Evolutionary conservation across 2,329 filamentous ascomycete species (phyloP).

Genomic region (Cordyceps tenuipes): DNA sequence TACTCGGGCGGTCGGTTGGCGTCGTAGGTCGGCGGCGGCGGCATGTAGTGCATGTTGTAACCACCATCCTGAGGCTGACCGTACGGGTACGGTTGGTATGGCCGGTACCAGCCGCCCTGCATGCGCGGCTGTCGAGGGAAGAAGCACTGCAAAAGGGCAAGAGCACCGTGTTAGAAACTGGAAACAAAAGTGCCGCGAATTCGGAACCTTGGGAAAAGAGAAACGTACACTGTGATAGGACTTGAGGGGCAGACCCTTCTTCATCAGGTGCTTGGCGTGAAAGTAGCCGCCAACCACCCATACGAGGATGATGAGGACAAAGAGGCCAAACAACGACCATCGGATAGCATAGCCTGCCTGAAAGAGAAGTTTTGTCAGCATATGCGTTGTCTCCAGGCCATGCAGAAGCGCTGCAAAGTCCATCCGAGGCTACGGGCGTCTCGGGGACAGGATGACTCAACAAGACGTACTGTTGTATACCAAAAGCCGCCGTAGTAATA

Average conservation of each 20-base stretch:
- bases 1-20: conserved; percentile 50
- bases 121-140: conserved; percentile 39
- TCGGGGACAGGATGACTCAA: too few relatives aligned
- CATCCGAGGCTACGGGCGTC: too few relatives aligned
- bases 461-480: conserved; percentile 6
- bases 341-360: conserved; percentile 59
- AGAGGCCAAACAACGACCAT: conserved; percentile 58
- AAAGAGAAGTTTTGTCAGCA: not conserved
- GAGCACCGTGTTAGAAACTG: too few relatives aligned
- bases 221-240: conserved; percentile 58
- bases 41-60: conserved; percentile 45
- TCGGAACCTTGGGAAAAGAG: not conserved
- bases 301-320: conserved; percentile 49
- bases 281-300: conserved; percentile 62
- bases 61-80: conserved; percentile 16
- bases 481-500: not conserved
- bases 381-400: not conserved
- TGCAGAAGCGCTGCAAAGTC: too few relatives aligned
- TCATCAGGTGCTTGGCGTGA: conserved; percentile 60
- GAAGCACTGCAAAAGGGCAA: conserved; percentile 35
- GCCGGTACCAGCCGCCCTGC: conserved; percentile 40
- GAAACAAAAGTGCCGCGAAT: not conserved
- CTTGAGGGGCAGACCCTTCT: conserved; percentile 56
- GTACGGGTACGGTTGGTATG: conserved; percentile 12
- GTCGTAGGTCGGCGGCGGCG: conserved; percentile 51